Percentiles rank a stretch among this genome's conserved stretches.
These are phyloP conservation scores for Clarireedia paspali DNA, from an alignment of 2,329 filamentous ascomycete genomes.

Conservation along the genomic window DNA sequence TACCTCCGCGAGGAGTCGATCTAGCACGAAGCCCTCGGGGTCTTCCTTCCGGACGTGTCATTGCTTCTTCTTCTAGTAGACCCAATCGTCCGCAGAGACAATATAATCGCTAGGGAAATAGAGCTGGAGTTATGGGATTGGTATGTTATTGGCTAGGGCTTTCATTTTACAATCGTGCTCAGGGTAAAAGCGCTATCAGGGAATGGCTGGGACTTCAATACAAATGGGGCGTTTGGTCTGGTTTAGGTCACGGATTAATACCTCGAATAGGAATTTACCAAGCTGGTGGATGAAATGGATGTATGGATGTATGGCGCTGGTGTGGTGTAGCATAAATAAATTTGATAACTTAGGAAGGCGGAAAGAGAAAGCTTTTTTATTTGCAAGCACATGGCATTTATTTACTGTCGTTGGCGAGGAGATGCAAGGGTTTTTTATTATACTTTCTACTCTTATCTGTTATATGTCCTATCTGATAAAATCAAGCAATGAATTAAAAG, in stretches of 20 bases:
- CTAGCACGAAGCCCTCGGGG: constrained; percentile 21
- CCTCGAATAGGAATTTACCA: background rate
- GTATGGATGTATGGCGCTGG: too few species aligned
- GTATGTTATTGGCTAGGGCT: background rate
- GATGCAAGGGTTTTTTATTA: too few species aligned
- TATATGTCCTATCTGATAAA: too few species aligned
- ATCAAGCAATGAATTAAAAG: too few species aligned
- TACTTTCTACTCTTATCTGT: too few species aligned
- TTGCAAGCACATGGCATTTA: too few species aligned
- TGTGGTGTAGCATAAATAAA: too few species aligned
- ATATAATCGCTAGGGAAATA: constrained; percentile 10
- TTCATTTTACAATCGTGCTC: constrained; percentile 4
- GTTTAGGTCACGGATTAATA: background rate
- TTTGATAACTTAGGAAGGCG: too few species aligned
- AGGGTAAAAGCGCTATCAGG: background rate
- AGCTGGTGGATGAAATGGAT: too few species aligned
- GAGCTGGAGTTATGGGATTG: constrained; percentile 1
- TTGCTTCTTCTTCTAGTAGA: constrained; percentile 20
- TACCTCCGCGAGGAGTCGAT: constrained; percentile 16
- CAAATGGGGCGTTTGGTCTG: background rate
- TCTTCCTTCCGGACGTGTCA: constrained; percentile 18
- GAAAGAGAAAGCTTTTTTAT: too few species aligned
- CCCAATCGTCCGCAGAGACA: constrained; percentile 15
- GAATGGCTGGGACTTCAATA: background rate
- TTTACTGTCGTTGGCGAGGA: too few species aligned